phyloP scores from a whole-genome alignment of 1,139 yeast species.

The Tardiomyces digboiensis region DNA sequence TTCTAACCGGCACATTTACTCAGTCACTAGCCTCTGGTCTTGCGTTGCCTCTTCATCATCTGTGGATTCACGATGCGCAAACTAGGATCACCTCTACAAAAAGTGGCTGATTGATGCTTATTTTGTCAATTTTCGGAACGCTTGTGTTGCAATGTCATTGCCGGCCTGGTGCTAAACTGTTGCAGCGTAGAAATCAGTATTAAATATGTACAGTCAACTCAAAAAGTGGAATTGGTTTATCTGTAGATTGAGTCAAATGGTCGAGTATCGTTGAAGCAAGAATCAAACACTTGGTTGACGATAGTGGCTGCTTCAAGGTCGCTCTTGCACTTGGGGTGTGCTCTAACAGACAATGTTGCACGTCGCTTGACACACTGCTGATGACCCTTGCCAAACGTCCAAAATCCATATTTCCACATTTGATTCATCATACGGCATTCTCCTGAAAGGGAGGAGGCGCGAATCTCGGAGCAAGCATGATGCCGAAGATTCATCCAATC shows the following conservation, averaged over 20 bases:
- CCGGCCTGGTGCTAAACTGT: background rate
- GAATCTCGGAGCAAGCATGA: conserved; percentile 94
- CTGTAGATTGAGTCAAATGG: conserved; percentile 90
- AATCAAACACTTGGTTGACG: conserved; percentile 83
- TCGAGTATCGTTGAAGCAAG: conserved; percentile 91
- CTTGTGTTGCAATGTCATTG: too few relatives aligned
- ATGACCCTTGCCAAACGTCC: conserved; percentile 69
- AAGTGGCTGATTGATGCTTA: too few relatives aligned
- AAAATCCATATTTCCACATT: conserved; percentile 46
- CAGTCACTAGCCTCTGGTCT: background rate
- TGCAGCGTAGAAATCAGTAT: background rate
- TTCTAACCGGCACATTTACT: conserved; percentile 32
- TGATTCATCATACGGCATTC: conserved; percentile 92
- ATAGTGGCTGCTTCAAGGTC: conserved; percentile 66
- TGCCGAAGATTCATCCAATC: conserved; percentile 79
- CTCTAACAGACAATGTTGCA: conserved; percentile 74
- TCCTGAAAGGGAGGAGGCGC: conserved; percentile 91
- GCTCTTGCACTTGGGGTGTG: conserved; percentile 73
- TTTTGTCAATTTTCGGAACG: too few relatives aligned
- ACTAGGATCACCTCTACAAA: too few relatives aligned
- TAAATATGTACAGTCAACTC: background rate
- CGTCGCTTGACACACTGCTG: conserved; percentile 86
- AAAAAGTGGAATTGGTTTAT: conserved; percentile 22
- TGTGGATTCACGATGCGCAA: too few relatives aligned
- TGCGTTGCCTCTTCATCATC: too few relatives aligned